Conservation (phyloP, 2,329 filamentous ascomycete genomes). For the Sporothrix humicola region DNA sequence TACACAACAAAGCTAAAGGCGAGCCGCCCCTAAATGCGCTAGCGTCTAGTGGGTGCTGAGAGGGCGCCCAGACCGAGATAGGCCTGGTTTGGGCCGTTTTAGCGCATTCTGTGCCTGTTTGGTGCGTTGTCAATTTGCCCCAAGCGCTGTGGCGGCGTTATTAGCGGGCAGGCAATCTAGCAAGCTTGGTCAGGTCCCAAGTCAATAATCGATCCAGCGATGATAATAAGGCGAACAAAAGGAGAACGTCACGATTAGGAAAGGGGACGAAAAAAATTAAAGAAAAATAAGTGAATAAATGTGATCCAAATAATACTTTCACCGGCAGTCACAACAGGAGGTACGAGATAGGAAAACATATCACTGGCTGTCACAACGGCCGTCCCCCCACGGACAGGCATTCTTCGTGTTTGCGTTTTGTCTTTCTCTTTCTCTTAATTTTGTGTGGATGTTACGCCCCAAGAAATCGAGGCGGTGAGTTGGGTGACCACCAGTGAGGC, state of each 20-base stretch:
- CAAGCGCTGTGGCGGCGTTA: not conserved
- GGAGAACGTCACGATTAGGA: not conserved
- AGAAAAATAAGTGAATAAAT: not conserved
- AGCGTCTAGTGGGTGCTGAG: conserved; percentile 21
- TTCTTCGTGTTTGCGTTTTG: not conserved
- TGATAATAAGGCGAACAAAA: not conserved
- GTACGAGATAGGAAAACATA: not conserved
- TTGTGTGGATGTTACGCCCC: no score
- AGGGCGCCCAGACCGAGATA: not conserved
- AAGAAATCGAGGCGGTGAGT: conserved; percentile 19
- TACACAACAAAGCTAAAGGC: not conserved
- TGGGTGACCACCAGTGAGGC: conserved; percentile 6
- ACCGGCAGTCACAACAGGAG: not conserved
- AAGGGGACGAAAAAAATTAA: not conserved
- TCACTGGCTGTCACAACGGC: not conserved
- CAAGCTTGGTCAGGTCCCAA: conserved; percentile 13
- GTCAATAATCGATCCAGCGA: no score
- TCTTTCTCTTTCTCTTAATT: not conserved
- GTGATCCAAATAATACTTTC: not conserved
- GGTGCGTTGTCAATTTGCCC: not conserved
- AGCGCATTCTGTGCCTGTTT: not conserved
- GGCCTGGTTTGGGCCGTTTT: not conserved
- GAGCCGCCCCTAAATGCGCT: not conserved
- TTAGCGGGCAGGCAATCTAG: not conserved
- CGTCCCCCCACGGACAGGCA: conserved; percentile 15